Evolutionary conservation across 495 filamentous ascomycete species (phyloP).

Genomic region (Cenococcum geophilum): DNA sequence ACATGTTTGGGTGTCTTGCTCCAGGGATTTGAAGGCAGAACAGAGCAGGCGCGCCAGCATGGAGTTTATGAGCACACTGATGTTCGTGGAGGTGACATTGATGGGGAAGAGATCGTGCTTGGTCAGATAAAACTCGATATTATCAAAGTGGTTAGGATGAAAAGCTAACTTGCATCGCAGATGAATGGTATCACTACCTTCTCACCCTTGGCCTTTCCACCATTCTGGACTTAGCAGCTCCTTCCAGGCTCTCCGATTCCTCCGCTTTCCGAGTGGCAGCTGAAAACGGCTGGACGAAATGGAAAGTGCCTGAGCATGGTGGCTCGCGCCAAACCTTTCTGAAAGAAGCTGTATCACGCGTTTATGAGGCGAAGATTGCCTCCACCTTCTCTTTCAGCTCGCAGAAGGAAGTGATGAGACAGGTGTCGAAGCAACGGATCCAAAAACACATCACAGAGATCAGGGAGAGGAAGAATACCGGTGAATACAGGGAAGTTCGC

Average conservation of each 20-base stretch:
- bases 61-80: conserved; percentile 52
- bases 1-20: conserved; percentile 55
- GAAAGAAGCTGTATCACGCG: conserved; percentile 54
- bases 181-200: conserved; percentile 60
- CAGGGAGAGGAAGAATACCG: conserved; percentile 19
- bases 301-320: conserved; percentile 46
- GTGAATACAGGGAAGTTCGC: conserved; percentile 23
- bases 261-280: conserved; percentile 49
- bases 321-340: conserved; percentile 54
- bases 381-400: conserved; percentile 18
- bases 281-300: conserved; percentile 51
- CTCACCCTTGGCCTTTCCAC: conserved; percentile 55
- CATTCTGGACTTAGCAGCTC: conserved; percentile 51
- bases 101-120: conserved; percentile 50
- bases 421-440: conserved; percentile 34
- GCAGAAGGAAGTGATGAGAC: conserved; percentile 30
- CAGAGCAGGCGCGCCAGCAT: conserved; percentile 48
- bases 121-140: conserved; percentile 38
- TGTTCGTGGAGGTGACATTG: conserved; percentile 44
- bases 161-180: conserved; percentile 31
- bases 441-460: conserved; percentile 34
- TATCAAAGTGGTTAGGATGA: neutral
- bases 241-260: conserved; percentile 37
- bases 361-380: conserved; percentile 51
- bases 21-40: conserved; percentile 52